Conservation (phyloP, 2,329 filamentous ascomycete genomes). For the Plenodomus lindquistii region DNA sequence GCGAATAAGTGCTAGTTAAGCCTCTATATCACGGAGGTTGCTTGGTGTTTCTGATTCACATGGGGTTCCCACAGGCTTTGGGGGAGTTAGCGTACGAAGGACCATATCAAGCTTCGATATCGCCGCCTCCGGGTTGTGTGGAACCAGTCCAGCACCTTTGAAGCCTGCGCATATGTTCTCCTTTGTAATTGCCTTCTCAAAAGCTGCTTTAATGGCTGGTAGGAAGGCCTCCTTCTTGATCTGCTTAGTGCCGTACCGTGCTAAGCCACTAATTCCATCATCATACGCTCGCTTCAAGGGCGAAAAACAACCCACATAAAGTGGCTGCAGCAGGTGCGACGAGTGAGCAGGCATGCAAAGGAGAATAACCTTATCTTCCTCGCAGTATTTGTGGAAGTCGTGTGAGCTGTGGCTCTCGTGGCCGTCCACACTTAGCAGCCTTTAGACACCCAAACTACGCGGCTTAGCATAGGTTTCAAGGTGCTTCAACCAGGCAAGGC, state of each 20-base stretch:
- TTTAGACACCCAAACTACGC: constrained; percentile 2
- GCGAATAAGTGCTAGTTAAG: constrained; percentile 9
- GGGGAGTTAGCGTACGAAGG: constrained; percentile 13
- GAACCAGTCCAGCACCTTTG: constrained; percentile 38
- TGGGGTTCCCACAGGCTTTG: background rate
- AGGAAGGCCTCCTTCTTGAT: too few species aligned
- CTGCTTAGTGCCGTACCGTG: too few species aligned
- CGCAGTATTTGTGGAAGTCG: background rate
- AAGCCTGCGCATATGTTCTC: constrained; percentile 37
- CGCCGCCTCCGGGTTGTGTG: constrained; percentile 35
- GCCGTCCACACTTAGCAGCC: constrained; percentile 14
- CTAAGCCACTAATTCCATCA: too few species aligned
- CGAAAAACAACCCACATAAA: constrained; percentile 8
- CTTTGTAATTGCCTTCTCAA: constrained; percentile 26
- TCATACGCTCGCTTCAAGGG: constrained; percentile 26
- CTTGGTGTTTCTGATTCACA: constrained; percentile 11
- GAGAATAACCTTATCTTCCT: constrained; percentile 4
- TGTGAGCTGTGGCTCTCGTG: constrained; percentile 8
- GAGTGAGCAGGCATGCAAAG: background rate
- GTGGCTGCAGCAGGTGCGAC: constrained; percentile 4
- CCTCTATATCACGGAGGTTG: constrained; percentile 8
- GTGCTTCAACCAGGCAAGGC: background rate
- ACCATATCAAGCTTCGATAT: constrained; percentile 38
- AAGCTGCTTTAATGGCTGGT: constrained; percentile 30
- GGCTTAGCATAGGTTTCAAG: constrained; percentile 1